phyloP scores from a whole-genome alignment of 225 moss, liverwort and hornwort genomes.

The Sphagnum contortum region DNA sequence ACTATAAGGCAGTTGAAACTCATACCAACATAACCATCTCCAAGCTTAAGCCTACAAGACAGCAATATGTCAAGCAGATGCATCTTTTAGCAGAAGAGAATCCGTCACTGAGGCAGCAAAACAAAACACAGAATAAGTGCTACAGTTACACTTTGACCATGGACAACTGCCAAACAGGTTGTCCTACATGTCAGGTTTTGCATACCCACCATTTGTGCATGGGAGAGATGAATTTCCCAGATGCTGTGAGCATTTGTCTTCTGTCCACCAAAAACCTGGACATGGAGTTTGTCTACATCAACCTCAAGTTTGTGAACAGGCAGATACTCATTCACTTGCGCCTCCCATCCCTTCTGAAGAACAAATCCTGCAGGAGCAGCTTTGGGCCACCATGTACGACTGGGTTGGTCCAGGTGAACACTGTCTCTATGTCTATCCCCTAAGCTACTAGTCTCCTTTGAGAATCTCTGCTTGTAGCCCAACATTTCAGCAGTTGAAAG shows the following conservation, averaged over 20 bases:
- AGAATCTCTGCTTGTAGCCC: conserved; percentile 35
- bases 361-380: conserved; percentile 11
- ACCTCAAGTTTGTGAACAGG: conserved; percentile 58
- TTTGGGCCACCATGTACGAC: conserved; percentile 63
- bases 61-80: background rate
- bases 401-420: conserved; percentile 8
- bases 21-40: background rate
- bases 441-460: conserved; percentile 10
- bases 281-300: conserved; percentile 25
- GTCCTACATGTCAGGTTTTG: too few species aligned
- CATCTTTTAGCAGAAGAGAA: background rate
- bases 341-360: conserved; percentile 14
- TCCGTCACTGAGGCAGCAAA: too few species aligned
- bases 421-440: conserved; percentile 10
- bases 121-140: too few species aligned
- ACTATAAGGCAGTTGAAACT: background rate
- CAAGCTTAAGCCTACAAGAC: background rate
- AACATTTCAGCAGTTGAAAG: conserved; percentile 53
- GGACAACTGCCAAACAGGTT: too few species aligned
- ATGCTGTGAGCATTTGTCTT: conserved; percentile 21
- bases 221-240: conserved; percentile 51
- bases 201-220: conserved; percentile 56
- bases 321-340: conserved; percentile 52
- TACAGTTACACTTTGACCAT: too few species aligned
- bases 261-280: conserved; percentile 47